Evolutionary conservation across 495 filamentous ascomycete genomes (phyloP).

Genomic region (Talaromyces liani): DNA sequence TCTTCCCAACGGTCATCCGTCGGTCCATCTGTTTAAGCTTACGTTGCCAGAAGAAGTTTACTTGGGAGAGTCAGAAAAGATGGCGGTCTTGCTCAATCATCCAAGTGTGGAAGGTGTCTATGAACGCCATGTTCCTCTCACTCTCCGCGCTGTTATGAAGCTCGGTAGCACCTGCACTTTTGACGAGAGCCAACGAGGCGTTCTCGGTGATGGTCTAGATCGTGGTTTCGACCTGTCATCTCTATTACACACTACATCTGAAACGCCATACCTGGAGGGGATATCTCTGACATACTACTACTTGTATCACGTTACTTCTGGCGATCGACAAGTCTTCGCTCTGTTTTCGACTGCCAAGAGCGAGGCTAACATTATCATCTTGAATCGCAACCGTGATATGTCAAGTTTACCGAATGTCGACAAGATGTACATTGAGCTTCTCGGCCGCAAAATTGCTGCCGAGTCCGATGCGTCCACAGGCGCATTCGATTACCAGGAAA

Average conservation of each 20-base stretch:
- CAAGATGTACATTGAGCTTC: slow-evolving; percentile 79
- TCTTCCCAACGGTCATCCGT: slow-evolving; percentile 90
- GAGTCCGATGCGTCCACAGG: slow-evolving; percentile 64
- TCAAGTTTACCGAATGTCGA: slow-evolving; percentile 83
- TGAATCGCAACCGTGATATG: slow-evolving; percentile 70
- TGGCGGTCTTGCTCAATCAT: slow-evolving; percentile 78
- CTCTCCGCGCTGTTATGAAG: slow-evolving; percentile 75
- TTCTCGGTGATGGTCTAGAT: slow-evolving; percentile 87
- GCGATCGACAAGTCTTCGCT: slow-evolving; percentile 88
- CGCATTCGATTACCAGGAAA: slow-evolving; percentile 80
- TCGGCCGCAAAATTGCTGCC: slow-evolving; percentile 54
- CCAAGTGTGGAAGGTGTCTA: slow-evolving; percentile 95
- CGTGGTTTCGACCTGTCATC: slow-evolving; percentile 84
- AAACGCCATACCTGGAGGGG: slow-evolving; percentile 63
- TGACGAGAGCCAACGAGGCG: slow-evolving; percentile 81
- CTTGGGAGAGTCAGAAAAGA: slow-evolving; percentile 72
- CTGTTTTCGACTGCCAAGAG: slow-evolving; percentile 78
- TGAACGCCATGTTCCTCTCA: slow-evolving; percentile 83
- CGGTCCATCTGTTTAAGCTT: slow-evolving; percentile 88
- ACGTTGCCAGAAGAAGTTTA: slow-evolving; percentile 84
- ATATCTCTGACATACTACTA: slow-evolving; percentile 73
- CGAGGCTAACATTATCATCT: slow-evolving; percentile 76
- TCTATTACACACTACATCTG: slow-evolving; percentile 56
- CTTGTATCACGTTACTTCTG: slow-evolving; percentile 83
- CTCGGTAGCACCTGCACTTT: slow-evolving; percentile 93